These are phyloP conservation scores for Mortierella sp. DNA, from an alignment of 371 early-diverging fungal genomes.

Conservation along the genomic window DNA sequence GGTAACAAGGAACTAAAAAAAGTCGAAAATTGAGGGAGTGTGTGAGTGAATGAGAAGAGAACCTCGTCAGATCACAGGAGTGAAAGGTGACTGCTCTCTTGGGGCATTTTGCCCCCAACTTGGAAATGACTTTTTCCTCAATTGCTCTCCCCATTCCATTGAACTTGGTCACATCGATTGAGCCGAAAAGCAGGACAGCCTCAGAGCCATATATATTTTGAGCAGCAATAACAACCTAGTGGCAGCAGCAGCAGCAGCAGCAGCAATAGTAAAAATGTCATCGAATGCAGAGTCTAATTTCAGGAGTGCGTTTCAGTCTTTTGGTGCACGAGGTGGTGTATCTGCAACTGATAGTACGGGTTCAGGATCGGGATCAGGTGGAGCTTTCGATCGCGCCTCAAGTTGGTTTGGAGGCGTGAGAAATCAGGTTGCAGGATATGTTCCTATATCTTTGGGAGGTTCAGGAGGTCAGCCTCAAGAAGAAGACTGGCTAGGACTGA, in stretches of 20 bases:
- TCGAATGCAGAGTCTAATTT: slow-evolving; percentile 48
- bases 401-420: slow-evolving; percentile 46
- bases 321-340: slow-evolving; percentile 51
- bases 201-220: neutral
- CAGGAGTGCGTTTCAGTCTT: slow-evolving; percentile 51
- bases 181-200: neutral
- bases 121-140: too few relatives aligned
- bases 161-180: too few relatives aligned
- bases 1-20: too few relatives aligned
- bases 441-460: slow-evolving; percentile 43
- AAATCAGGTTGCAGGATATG: slow-evolving; percentile 47
- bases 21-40: neutral
- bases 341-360: slow-evolving; percentile 20
- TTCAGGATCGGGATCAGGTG: neutral
- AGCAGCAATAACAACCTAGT: neutral
- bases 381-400: slow-evolving; percentile 31
- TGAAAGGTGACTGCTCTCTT: too few relatives aligned
- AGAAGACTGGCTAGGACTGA: slow-evolving; percentile 46
- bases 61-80: too few relatives aligned
- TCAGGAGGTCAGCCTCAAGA: slow-evolving; percentile 34
- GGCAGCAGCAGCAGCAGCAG: neutral
- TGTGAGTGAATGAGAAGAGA: neutral
- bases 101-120: too few relatives aligned
- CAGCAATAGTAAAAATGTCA: neutral
- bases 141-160: too few relatives aligned